Conservation (phyloP, 805 yeast species). For the Starmerella apis region DNA sequence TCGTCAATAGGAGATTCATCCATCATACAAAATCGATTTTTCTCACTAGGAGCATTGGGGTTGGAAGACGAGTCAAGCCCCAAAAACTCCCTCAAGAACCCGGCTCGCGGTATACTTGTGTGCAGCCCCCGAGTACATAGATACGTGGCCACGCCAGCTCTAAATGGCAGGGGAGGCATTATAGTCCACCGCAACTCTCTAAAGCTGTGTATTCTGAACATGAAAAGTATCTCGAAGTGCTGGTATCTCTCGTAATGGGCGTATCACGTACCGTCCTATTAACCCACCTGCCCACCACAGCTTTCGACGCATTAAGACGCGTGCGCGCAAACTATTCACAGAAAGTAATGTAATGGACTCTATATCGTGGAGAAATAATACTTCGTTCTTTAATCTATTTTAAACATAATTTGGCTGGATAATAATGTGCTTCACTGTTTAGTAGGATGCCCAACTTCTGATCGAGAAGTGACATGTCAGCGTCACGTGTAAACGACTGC, state of each 20-base stretch:
- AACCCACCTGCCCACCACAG: too few relatives aligned
- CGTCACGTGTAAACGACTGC: too few relatives aligned
- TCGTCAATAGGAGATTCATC: constrained; percentile 85
- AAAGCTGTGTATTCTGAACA: neutral
- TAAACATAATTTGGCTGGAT: too few relatives aligned
- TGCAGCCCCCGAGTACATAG: constrained; percentile 26
- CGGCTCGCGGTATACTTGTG: constrained; percentile 29
- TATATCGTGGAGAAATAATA: too few relatives aligned
- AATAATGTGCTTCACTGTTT: too few relatives aligned
- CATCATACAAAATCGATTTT: constrained; percentile 76
- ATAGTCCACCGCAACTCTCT: neutral
- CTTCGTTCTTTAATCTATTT: too few relatives aligned
- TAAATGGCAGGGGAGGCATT: neutral
- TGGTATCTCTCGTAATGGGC: too few relatives aligned
- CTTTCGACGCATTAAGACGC: too few relatives aligned
- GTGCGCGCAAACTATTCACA: too few relatives aligned
- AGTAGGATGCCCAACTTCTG: too few relatives aligned
- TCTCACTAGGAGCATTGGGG: constrained; percentile 44
- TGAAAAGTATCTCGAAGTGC: neutral
- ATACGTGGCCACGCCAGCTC: constrained; percentile 1
- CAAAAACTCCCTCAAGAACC: constrained; percentile 24
- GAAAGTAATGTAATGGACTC: too few relatives aligned
- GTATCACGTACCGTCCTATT: neutral
- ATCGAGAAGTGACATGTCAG: too few relatives aligned
- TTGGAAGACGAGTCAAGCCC: constrained; percentile 22